phyloP scores from a whole-genome alignment of 805 yeast species.

The Candida morakotiae region DNA sequence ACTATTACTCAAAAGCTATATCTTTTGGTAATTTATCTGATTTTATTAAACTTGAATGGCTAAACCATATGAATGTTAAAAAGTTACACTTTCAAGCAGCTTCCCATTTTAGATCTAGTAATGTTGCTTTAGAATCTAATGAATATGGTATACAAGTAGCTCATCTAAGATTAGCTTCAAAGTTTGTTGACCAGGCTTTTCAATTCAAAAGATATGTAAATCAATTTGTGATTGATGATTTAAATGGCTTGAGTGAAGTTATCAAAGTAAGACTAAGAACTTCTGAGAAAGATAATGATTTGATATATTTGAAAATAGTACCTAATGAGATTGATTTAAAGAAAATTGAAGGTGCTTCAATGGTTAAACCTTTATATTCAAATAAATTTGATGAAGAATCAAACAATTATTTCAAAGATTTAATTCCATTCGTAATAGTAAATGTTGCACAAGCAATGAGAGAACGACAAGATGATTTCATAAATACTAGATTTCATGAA shows the following conservation, averaged over 20 bases:
- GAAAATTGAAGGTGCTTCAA: slow-evolving; percentile 43
- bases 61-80: slow-evolving; percentile 56
- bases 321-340: slow-evolving; percentile 44
- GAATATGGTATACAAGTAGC: slow-evolving; percentile 73
- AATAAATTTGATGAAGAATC: slow-evolving; percentile 23
- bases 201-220: slow-evolving; percentile 39
- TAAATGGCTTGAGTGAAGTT: slow-evolving; percentile 44
- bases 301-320: slow-evolving; percentile 66
- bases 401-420: slow-evolving; percentile 43
- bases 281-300: slow-evolving; percentile 76
- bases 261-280: slow-evolving; percentile 43
- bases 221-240: slow-evolving; percentile 46
- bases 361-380: slow-evolving; percentile 45
- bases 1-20: slow-evolving; percentile 48
- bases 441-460: slow-evolving; percentile 64
- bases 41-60: slow-evolving; percentile 56
- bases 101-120: slow-evolving; percentile 60
- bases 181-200: slow-evolving; percentile 32
- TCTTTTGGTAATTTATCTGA: slow-evolving; percentile 40
- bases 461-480: slow-evolving; percentile 57
- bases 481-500: slow-evolving; percentile 37
- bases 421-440: slow-evolving; percentile 64
- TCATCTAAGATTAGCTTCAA: slow-evolving; percentile 42
- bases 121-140: slow-evolving; percentile 41
- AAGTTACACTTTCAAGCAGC: slow-evolving; percentile 66